A percentile compares a stretch with the other conserved stretches of the same genome.
Conservation (phyloP, 1,284 basidiomycete species). For the Trametes versicolor region DNA sequence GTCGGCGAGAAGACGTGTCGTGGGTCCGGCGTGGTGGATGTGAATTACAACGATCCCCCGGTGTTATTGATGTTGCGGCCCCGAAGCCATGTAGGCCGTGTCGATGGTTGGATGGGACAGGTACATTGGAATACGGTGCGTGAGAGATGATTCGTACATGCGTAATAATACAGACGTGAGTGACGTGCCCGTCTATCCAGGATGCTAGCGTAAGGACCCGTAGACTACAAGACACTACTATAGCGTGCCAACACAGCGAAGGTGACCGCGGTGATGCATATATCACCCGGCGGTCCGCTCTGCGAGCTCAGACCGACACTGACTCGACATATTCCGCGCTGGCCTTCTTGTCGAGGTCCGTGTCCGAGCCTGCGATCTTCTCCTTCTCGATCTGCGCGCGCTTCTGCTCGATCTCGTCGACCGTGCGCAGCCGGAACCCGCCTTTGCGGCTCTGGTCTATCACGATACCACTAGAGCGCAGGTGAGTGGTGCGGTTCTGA, state of each 20-base stretch:
- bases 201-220: conserved; percentile 13
- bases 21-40: conserved; percentile 1
- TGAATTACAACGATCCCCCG: conserved; percentile 4
- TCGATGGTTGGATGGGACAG: background rate
- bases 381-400: conserved; percentile 33
- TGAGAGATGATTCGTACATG: conserved; percentile 14
- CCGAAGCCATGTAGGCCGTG: background rate
- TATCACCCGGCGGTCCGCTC: background rate
- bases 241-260: background rate
- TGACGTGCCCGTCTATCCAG: conserved; percentile 24
- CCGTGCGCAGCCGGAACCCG: conserved; percentile 60
- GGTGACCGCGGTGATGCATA: background rate
- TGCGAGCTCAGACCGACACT: conserved; percentile 16
- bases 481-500: conserved; percentile 2
- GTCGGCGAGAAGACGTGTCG: conserved; percentile 2
- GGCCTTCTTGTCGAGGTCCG: conserved; percentile 42
- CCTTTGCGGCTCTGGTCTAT: conserved; percentile 57
- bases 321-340: conserved; percentile 36
- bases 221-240: conserved; percentile 12
- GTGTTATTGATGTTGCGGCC: conserved; percentile 8
- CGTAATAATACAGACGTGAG: conserved; percentile 26
- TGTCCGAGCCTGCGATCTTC: conserved; percentile 23
- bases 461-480: conserved; percentile 57
- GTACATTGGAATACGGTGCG: conserved; percentile 5
- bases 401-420: conserved; percentile 51